Percentiles rank a stretch among this genome's conserved stretches.
These are phyloP conservation scores for Hortiboletus rubellus DNA, from an alignment of 1,284 basidiomycete genomes.

Conservation along the genomic window DNA sequence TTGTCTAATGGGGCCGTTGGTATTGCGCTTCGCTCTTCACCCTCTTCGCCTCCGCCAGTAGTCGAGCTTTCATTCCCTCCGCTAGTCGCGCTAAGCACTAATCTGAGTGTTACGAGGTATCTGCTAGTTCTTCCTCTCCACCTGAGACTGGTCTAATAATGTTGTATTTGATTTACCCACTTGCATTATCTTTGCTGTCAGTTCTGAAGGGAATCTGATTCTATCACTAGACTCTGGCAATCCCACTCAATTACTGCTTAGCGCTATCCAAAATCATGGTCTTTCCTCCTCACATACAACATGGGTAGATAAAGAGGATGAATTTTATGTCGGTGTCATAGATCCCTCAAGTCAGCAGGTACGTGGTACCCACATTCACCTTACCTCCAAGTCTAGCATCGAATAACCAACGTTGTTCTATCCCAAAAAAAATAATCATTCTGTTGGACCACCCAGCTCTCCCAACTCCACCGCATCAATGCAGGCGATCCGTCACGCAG, in stretches of 20 bases:
- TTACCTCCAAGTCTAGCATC: neutral
- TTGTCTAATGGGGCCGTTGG: constrained; percentile 74
- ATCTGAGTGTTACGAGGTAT: constrained; percentile 58
- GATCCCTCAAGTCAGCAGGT: constrained; percentile 23
- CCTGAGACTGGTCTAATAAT: constrained; percentile 1
- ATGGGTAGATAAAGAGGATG: constrained; percentile 55
- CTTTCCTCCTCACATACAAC: constrained; percentile 32
- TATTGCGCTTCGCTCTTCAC: constrained; percentile 49
- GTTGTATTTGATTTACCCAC: neutral
- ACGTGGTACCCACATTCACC: neutral
- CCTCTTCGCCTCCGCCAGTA: constrained; percentile 23
- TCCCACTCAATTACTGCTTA: constrained; percentile 69
- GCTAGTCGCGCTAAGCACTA: constrained; percentile 51
- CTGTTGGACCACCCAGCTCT: constrained; percentile 33
- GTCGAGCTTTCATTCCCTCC: constrained; percentile 51
- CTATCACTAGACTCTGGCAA: constrained; percentile 62
- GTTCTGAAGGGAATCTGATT: constrained; percentile 80
- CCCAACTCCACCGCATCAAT: constrained; percentile 58
- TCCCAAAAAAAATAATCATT: neutral
- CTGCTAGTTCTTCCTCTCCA: constrained; percentile 26
- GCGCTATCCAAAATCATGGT: constrained; percentile 49
- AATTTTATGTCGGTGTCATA: constrained; percentile 63
- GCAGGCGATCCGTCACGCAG: constrained; percentile 83
- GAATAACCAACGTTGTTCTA: neutral
- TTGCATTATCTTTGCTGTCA: constrained; percentile 28